Evolutionary conservation across 2,329 filamentous ascomycete species (phyloP).

Genomic region (Venturia carpophila): DNA sequence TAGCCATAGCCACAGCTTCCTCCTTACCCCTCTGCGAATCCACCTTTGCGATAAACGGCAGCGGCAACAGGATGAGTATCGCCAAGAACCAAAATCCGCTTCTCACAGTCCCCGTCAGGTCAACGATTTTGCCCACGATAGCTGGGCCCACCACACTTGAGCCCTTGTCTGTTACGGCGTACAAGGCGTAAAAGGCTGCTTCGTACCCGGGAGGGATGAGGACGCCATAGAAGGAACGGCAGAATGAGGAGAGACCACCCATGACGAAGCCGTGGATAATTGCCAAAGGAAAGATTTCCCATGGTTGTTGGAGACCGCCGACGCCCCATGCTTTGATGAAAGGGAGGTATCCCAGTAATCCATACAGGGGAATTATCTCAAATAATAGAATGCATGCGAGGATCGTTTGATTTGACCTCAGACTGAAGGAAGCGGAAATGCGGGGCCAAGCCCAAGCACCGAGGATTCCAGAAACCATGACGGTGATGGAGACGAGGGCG

Average conservation of each 20-base stretch:
- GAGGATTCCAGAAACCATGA: constrained; percentile 72
- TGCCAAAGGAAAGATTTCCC: constrained; percentile 87
- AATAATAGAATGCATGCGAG: constrained; percentile 77
- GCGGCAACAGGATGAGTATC: constrained; percentile 65
- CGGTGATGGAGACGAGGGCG: constrained; percentile 82
- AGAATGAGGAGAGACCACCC: constrained; percentile 80
- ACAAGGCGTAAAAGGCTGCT: constrained; percentile 87
- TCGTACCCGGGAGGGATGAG: constrained; percentile 87
- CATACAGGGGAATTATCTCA: constrained; percentile 83
- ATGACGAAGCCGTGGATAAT: constrained; percentile 83
- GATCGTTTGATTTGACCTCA: constrained; percentile 74
- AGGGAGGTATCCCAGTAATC: constrained; percentile 73
- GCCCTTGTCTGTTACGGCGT: constrained; percentile 93
- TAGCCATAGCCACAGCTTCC: constrained; percentile 28
- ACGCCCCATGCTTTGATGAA: constrained; percentile 65
- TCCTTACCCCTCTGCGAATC: constrained; percentile 55
- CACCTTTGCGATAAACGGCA: constrained; percentile 71
- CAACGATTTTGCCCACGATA: constrained; percentile 82
- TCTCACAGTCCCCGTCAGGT: constrained; percentile 43
- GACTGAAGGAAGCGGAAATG: constrained; percentile 57
- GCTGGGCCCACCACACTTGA: constrained; percentile 76
- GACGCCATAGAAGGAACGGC: constrained; percentile 79
- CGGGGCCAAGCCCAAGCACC: constrained; percentile 83
- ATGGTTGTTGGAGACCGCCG: constrained; percentile 72
- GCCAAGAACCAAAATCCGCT: constrained; percentile 79